Conservation (phyloP, 495 filamentous ascomycete species). For the Hypoxylon lienhwacheense region DNA sequence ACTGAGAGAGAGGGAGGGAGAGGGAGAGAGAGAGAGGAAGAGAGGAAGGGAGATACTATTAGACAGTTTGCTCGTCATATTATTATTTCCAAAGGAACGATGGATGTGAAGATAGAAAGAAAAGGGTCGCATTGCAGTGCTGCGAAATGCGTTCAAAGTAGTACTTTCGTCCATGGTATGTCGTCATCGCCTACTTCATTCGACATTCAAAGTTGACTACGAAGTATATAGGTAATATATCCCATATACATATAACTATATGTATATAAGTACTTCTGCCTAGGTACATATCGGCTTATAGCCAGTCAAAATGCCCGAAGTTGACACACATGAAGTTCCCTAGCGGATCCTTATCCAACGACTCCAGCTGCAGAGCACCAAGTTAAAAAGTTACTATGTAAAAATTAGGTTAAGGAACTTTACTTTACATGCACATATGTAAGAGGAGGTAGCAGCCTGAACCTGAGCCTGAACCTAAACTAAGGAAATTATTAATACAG, state of each 20-base stretch:
- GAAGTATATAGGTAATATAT: too few species aligned
- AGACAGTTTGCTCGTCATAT: constrained; percentile 26
- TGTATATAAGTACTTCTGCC: too few species aligned
- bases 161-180: constrained; percentile 17
- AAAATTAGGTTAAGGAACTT: not conserved
- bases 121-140: constrained; percentile 28
- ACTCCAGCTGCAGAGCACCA: constrained; percentile 4
- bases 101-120: constrained; percentile 12
- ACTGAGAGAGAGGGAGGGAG: constrained; percentile 10
- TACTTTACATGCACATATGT: not conserved
- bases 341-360: constrained; percentile 21
- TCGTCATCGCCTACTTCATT: constrained; percentile 26
- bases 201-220: too few species aligned
- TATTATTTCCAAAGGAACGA: constrained; percentile 19
- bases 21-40: too few species aligned
- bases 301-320: constrained; percentile 16
- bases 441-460: too few species aligned
- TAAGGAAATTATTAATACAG: too few species aligned
- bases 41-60: constrained; percentile 18
- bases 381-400: not conserved
- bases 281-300: too few species aligned
- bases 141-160: constrained; percentile 18
- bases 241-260: too few species aligned
- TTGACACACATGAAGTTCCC: constrained; percentile 16
- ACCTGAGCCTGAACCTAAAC: too few species aligned